phyloP scores from a whole-genome alignment of 2,329 filamentous ascomycete species.

The Aspergillus brunneoviolaceus region DNA sequence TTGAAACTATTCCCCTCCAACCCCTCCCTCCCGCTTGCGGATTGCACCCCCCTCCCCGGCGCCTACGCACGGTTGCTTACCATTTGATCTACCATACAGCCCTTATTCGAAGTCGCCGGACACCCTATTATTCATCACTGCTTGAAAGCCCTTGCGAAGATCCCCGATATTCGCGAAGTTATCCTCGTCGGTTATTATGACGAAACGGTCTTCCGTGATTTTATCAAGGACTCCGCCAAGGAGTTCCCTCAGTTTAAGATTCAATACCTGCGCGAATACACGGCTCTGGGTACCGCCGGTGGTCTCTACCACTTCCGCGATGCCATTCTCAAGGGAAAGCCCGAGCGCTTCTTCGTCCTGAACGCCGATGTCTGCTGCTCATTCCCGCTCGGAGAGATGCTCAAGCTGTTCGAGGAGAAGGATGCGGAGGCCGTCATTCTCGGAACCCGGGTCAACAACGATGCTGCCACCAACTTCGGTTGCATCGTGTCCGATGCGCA shows the following conservation, averaged over 20 bases:
- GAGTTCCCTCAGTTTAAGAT: conserved; percentile 86
- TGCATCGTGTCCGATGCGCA: conserved; percentile 95
- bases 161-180: conserved; percentile 90
- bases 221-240: conserved; percentile 85
- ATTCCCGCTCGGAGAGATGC: conserved; percentile 94
- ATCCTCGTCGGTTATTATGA: conserved; percentile 99
- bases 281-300: conserved; percentile 90
- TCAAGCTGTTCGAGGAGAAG: conserved; percentile 88
- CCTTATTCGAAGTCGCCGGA: conserved; percentile 95
- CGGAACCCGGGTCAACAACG: conserved; percentile 85
- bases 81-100: conserved; percentile 51
- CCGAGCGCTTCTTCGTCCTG: conserved; percentile 93
- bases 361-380: conserved; percentile 99
- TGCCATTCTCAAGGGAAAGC: conserved; percentile 92
- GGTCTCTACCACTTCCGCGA: conserved; percentile 99
- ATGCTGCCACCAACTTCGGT: conserved; percentile 92
- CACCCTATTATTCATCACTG: conserved; percentile 99
- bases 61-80: not conserved
- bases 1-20: not conserved
- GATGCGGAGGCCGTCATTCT: conserved; percentile 96
- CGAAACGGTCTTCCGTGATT: conserved; percentile 93
- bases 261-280: conserved; percentile 96
- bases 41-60: not conserved
- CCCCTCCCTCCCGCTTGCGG: conserved; percentile 1
- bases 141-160: conserved; percentile 84